Base-by-base conservation (phyloP, 1,284 basidiomycete genomes). In the Amanita bisporigera region DNA sequence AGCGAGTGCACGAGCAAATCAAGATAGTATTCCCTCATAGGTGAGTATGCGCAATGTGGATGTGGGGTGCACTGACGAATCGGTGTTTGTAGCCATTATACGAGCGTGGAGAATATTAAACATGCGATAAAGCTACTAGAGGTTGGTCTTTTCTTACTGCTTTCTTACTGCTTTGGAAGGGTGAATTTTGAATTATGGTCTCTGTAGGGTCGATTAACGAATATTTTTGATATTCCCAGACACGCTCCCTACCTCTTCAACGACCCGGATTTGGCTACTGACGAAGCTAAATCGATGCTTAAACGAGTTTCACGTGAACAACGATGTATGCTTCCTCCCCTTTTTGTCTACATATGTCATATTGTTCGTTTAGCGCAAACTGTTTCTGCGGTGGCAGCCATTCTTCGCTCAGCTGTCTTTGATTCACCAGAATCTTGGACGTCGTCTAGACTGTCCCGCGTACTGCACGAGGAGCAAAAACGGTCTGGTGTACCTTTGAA, bases 211-310 rank as follows among this genome's bases (percentile, higher is more conserved):
- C 90, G 94, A 24, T 81, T 92, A 3, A 85, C 84, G 9, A 90
- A 88, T 57, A 76, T 96, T 43, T 82, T 84, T 50, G 93, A 96
- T 67, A 84, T 96, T 55, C 86, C 91, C 0, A 73, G 75, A 1
- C 80, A 89, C 19, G 90, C 88, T 0, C 87, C 90, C 0, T 96
- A 90, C 77, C 89, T 96, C 79, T 97, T 95, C 76, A 75, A 86
- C 24, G 85, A 88, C 9, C 94, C 94, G 0, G 82, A 90, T 65
- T 85, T 89, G 66, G 69, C 77, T 1, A 82, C 85, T 1, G 75
- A 83, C 0, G 88, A 91, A 67, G 88, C 93, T 0, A 74, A 79
- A 68, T 17, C 74, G 73, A 88, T 96, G 83, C 73, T 85, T n/a
- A 78, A 79, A 49, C 78, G 79, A 1, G 75, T 91, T 14, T 72